Percentiles rank a stretch among this genome's conserved stretches.
Conservation (phyloP, 2,329 filamentous ascomycete genomes). For the Akanthomyces uredinophilus region DNA sequence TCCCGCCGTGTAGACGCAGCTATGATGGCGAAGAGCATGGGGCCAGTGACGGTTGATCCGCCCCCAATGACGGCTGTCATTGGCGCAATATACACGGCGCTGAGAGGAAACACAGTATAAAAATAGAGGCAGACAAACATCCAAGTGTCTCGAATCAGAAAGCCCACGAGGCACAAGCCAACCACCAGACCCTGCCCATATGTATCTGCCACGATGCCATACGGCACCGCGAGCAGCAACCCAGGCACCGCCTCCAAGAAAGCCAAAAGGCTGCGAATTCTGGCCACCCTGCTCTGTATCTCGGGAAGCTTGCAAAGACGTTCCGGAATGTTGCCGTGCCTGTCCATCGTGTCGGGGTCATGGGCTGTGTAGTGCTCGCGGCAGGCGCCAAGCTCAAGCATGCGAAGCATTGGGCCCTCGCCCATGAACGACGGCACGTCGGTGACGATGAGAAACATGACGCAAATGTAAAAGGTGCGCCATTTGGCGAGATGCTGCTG, state of each 20-base stretch:
- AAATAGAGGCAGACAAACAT: not conserved
- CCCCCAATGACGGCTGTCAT: not conserved
- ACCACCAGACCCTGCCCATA: constrained; percentile 1
- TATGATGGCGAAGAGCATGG: constrained; percentile 1
- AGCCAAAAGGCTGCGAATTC: not conserved
- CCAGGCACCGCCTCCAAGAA: not conserved
- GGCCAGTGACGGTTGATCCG: not conserved
- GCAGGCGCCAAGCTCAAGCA: constrained; percentile 4
- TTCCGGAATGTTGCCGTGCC: not conserved
- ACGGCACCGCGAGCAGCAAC: not conserved
- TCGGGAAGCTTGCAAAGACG: not conserved
- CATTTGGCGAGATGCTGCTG: not conserved
- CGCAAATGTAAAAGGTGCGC: not conserved
- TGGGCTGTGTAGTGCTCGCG: not conserved
- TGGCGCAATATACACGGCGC: not conserved
- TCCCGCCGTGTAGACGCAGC: not conserved
- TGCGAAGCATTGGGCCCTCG: not conserved
- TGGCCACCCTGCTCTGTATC: not conserved
- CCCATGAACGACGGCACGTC: not conserved
- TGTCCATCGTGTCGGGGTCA: not conserved
- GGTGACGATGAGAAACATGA: not conserved
- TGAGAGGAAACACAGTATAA: not conserved
- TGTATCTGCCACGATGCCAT: not conserved
- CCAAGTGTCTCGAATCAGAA: not conserved
- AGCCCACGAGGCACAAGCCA: not conserved